These are phyloP conservation scores for Flagelloscypha sp. DNA, from an alignment of 768 basidiomycete genomes.

Conservation along the genomic window DNA sequence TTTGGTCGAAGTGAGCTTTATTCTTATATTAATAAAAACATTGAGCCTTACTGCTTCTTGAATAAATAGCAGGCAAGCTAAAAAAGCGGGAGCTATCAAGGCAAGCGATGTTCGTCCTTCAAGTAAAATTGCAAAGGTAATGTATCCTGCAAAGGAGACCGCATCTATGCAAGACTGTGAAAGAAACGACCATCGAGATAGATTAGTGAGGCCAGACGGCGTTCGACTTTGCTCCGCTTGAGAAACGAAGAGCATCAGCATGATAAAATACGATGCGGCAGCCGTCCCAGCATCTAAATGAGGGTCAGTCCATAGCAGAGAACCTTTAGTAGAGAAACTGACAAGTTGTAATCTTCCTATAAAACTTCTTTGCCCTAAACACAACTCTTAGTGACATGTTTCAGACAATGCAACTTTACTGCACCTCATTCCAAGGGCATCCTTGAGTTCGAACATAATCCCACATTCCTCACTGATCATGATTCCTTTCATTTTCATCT, in stretches of 20 bases:
- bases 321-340: constrained; percentile 11
- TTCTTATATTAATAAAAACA: not conserved
- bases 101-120: constrained; percentile 78
- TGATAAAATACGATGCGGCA: constrained; percentile 52
- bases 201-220: constrained; percentile 66
- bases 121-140: constrained; percentile 80
- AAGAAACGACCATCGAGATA: constrained; percentile 80
- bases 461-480: constrained; percentile 78
- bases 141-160: constrained; percentile 79
- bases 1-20: not conserved
- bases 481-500: constrained; percentile 52
- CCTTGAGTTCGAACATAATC: constrained; percentile 55
- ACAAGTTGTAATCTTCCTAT: constrained; percentile 68
- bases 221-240: constrained; percentile 72
- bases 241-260: constrained; percentile 62
- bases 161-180: constrained; percentile 74
- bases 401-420: constrained; percentile 8
- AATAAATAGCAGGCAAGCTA: constrained; percentile 72
- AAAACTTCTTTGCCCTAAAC: constrained; percentile 45
- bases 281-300: constrained; percentile 64
- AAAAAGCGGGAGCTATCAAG: constrained; percentile 75
- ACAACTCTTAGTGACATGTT: not conserved
- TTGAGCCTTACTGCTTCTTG: constrained; percentile 67
- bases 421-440: constrained; percentile 65
- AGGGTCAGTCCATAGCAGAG: constrained; percentile 7